Percentiles rank a stretch among this genome's conserved stretches.
phyloP scores from a whole-genome alignment of 1,284 basidiomycete genomes.

The Boletellus sp. region DNA sequence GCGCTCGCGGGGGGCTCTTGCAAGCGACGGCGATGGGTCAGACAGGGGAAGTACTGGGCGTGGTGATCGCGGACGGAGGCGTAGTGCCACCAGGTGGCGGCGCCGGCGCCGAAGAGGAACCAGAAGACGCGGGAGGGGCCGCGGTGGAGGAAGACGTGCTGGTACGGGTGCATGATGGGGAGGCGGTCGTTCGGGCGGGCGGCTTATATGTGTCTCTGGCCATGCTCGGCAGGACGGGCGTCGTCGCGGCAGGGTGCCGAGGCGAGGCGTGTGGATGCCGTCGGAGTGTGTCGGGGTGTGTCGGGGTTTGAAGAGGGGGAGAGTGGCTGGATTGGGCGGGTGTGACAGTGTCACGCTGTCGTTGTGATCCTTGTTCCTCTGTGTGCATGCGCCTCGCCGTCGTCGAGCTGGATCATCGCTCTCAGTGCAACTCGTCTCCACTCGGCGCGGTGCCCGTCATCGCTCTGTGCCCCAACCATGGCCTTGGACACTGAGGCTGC shows the following conservation, averaged over 20 bases:
- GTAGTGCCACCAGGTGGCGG: slow-evolving; percentile 45
- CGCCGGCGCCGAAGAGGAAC: slow-evolving; percentile 59
- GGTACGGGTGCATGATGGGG: slow-evolving; percentile 36
- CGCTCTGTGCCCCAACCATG: slow-evolving; percentile 19
- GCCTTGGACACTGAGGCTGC: slow-evolving; percentile 30
- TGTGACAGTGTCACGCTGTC: slow-evolving; percentile 24
- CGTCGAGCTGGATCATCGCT: slow-evolving; percentile 9
- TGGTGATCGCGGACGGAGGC: slow-evolving; percentile 27
- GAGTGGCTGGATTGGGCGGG: slow-evolving; percentile 3
- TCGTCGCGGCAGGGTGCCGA: slow-evolving; percentile 16
- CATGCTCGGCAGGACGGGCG: neutral
- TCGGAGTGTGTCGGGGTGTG: slow-evolving; percentile 19
- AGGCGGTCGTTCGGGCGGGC: neutral
- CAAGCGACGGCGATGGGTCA: slow-evolving; percentile 16
- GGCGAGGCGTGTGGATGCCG: slow-evolving; percentile 14
- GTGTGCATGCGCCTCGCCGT: slow-evolving; percentile 16
- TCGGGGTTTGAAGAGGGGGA: slow-evolving; percentile 12
- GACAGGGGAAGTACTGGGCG: slow-evolving; percentile 25
- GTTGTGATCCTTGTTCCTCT: slow-evolving; percentile 22
- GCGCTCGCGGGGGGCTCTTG: slow-evolving; percentile 5
- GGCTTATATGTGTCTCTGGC: neutral
- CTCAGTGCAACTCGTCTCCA: neutral
- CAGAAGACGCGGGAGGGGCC: slow-evolving; percentile 59
- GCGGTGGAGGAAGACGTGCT: slow-evolving; percentile 31
- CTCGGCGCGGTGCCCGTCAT: neutral